These are phyloP conservation scores for Sanguinoderma infundibulare DNA, from an alignment of 1,284 basidiomycete genomes.

Conservation along the genomic window DNA sequence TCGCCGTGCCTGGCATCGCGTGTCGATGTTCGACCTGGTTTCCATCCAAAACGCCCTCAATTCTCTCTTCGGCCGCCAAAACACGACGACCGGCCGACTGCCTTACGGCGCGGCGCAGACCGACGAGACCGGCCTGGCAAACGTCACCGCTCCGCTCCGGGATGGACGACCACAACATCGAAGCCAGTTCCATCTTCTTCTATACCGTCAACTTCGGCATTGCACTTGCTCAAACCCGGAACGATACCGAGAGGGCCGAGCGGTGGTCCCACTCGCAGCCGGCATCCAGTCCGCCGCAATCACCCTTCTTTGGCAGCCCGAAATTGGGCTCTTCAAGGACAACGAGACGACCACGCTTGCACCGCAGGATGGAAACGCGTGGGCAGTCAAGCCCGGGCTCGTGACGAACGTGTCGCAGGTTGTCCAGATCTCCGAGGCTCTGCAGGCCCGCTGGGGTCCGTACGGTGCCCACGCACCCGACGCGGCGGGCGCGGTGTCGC, in stretches of 20 bases:
- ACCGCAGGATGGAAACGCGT: slow-evolving; percentile 25
- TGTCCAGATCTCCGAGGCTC: slow-evolving; percentile 14
- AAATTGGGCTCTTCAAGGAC: slow-evolving; percentile 22
- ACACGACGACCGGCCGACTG: slow-evolving; percentile 4
- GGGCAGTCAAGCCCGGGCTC: slow-evolving; percentile 25
- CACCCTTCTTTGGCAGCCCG: slow-evolving; percentile 22
- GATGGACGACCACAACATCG: slow-evolving; percentile 27
- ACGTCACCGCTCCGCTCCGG: slow-evolving; percentile 22
- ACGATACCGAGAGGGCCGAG: slow-evolving; percentile 10
- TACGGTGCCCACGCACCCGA: slow-evolving; percentile 25
- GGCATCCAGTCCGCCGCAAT: slow-evolving; percentile 18
- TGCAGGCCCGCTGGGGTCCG: slow-evolving; percentile 21
- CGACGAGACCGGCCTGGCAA: slow-evolving; percentile 20
- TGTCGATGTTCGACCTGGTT: slow-evolving; percentile 20
- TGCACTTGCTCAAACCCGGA: slow-evolving; percentile 10
- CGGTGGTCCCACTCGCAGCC: slow-evolving; percentile 11
- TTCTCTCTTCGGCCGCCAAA: slow-evolving; percentile 20
- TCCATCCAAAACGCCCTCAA: slow-evolving; percentile 22
- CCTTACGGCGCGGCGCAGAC: slow-evolving; percentile 20
- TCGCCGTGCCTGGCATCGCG: slow-evolving; percentile 23
- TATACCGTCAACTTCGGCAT: slow-evolving; percentile 22
- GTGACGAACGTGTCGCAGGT: slow-evolving; percentile 12
- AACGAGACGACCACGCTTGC: slow-evolving; percentile 27
- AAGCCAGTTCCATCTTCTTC: slow-evolving; percentile 24
- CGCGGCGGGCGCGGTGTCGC: slow-evolving; percentile 23